These are phyloP conservation scores for Suillus paluster DNA, from an alignment of 768 basidiomycete species.

Conservation along the genomic window DNA sequence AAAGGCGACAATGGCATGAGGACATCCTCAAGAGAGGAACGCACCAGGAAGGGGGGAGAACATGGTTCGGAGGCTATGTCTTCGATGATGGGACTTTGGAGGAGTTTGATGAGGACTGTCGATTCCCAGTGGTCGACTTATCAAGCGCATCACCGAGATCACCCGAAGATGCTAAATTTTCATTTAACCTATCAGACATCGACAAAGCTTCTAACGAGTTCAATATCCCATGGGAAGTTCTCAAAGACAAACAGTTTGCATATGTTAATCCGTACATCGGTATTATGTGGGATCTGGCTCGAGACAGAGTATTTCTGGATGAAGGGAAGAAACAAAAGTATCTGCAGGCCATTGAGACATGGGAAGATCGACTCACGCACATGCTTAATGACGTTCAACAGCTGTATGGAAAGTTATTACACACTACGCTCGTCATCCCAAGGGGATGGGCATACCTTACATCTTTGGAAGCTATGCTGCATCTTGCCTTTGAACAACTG, in stretches of 20 bases:
- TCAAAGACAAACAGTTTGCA: slow-evolving; percentile 33
- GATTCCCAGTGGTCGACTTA: slow-evolving; percentile 22
- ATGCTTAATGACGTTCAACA: slow-evolving; percentile 36
- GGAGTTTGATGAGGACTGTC: no score
- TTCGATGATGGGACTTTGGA: slow-evolving; percentile 21
- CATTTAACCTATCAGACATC: slow-evolving; percentile 29
- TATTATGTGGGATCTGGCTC: slow-evolving; percentile 36
- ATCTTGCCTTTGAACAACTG: slow-evolving; percentile 30
- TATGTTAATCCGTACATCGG: slow-evolving; percentile 29
- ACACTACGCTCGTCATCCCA: slow-evolving; percentile 37
- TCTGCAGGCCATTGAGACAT: slow-evolving; percentile 26
- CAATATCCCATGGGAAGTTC: slow-evolving; percentile 33
- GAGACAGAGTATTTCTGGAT: slow-evolving; percentile 26
- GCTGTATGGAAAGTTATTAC: slow-evolving; percentile 46
- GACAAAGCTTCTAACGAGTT: slow-evolving; percentile 39
- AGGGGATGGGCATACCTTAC: slow-evolving; percentile 44
- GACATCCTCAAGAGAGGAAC: not conserved
- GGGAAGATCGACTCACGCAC: slow-evolving; percentile 29
- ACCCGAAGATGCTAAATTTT: slow-evolving; percentile 20
- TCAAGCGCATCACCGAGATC: slow-evolving; percentile 25
- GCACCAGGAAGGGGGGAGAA: slow-evolving; percentile 10
- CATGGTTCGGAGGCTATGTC: slow-evolving; percentile 31
- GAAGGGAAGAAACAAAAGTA: slow-evolving; percentile 24
- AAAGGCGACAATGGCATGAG: not conserved
- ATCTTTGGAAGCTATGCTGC: no score